These are phyloP conservation scores for Plasmodium blacklocki DNA, from an alignment of 169 alveolate genomes.

Conservation along the genomic window DNA sequence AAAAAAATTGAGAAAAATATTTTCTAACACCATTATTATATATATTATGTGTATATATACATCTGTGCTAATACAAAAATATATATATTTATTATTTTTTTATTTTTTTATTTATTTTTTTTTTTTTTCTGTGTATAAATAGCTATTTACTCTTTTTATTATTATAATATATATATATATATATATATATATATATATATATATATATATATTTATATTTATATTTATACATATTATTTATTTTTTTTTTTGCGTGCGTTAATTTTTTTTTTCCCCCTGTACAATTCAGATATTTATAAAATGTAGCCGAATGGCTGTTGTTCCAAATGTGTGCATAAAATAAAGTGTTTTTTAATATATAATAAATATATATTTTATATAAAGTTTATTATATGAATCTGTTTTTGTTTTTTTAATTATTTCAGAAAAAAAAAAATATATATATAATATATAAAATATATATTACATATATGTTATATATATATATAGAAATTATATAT, in stretches of 20 bases:
- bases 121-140: no score
- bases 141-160: no score
- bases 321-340: constrained; percentile 40
- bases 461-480: constrained; percentile 5
- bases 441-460: neutral
- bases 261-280: constrained; percentile 17
- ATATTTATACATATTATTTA: neutral
- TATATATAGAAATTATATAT: constrained; percentile 7
- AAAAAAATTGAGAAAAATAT: no score
- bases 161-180: no score
- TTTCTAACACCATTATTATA: no score
- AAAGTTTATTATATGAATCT: constrained; percentile 5
- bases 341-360: constrained; percentile 38
- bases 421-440: neutral
- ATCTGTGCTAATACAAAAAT: no score
- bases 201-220: constrained; percentile 5
- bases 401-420: constrained; percentile 5
- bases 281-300: constrained; percentile 10
- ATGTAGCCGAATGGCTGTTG: constrained; percentile 38
- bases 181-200: neutral
- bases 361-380: constrained; percentile 1
- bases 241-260: constrained; percentile 27
- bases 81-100: no score
- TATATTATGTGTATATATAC: no score
- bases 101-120: no score